Evolutionary conservation across 805 yeast species (phyloP).

Genomic region (Lachancea dasiensis): DNA sequence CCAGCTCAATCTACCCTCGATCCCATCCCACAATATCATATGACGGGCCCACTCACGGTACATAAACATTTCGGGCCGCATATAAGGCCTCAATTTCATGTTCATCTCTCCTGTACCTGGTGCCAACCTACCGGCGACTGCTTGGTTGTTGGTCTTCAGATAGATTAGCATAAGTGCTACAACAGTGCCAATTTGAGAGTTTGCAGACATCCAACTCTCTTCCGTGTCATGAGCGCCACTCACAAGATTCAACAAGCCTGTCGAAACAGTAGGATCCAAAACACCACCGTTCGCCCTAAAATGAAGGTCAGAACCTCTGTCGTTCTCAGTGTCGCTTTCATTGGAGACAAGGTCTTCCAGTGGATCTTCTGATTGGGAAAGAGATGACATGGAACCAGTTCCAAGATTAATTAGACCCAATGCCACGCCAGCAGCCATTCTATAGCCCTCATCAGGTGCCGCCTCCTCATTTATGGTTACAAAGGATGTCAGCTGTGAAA

Average conservation of each 20-base stretch:
- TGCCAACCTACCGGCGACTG: conserved; percentile 54
- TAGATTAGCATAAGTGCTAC: conserved; percentile 71
- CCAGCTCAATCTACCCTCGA: conserved; percentile 38
- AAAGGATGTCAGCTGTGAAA: conserved; percentile 53
- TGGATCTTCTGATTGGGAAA: conserved; percentile 22
- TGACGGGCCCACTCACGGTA: conserved; percentile 58
- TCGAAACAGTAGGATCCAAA: conserved; percentile 7
- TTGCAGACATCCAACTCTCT: conserved; percentile 27
- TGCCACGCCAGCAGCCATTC: conserved; percentile 83
- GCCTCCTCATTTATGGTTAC: conserved; percentile 50
- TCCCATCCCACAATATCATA: conserved; percentile 65
- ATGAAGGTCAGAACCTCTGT: conserved; percentile 15
- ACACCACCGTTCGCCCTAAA: conserved; percentile 9
- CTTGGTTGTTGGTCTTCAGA: conserved; percentile 54
- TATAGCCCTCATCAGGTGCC: conserved; percentile 68
- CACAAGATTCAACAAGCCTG: conserved; percentile 17
- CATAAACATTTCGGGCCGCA: conserved; percentile 72
- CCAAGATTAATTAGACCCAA: conserved; percentile 82
- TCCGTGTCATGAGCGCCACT: conserved; percentile 21
- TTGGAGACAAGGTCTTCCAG: conserved; percentile 37
- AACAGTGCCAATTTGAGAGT: conserved; percentile 60
- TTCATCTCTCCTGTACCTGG: conserved; percentile 35
- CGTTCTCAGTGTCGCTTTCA: conserved; percentile 50
- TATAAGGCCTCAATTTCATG: conserved; percentile 34
- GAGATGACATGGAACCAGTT: conserved; percentile 42